Evolutionary conservation across 140 eudicot genomes (phyloP), one percentile per base, ranked within the genome.

Genomic region (Stevia rebaudiana): DNA sequence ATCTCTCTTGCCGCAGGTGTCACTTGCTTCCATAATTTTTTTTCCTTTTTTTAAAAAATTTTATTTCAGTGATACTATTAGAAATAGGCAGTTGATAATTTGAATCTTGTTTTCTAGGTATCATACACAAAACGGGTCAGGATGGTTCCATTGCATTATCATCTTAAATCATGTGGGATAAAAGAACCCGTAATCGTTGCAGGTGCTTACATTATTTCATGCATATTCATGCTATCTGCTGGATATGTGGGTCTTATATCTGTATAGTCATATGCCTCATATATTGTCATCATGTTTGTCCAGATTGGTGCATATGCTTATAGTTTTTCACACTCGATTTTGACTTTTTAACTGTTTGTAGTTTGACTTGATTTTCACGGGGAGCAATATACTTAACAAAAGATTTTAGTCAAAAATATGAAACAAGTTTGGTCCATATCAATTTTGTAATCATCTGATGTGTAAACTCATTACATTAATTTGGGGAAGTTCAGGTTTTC

Each of bases 241-340:
- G 96, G 92, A 66, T 91, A 84, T 58, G 66, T 83, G 0, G 98
- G 95, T 67, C 94, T 91, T 59, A 76, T 79, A 33, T 87, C 98
- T 16, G 98, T 79, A 28, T 90, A 79, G 65, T 31, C 71, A 17
- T 64, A 19, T 13, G 21, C 9, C 6, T 40, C 18, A 15, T 54
- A 39, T 8, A 8, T 35, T 37, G 7, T 48, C n/a, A 50, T 33
- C n/a, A 41, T 42, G 65, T 66, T 33, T 46, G 44, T 60, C 60
- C 46, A 8, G 7, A 55, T 64, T 73, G 72, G 60, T 64, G 67
- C 72, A 18, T 30, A 15, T 8, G 60, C 61, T 65, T 73, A 44
- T 65, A 66, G 62, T 44, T 47, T 16, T 64, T 1, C 17, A 36
- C 18, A 4, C 28, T 12, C 7, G 40, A 24, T 53, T 53, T 52